Evolutionary conservation across 2,329 filamentous ascomycete species (phyloP).

Genomic region (Pseudogymnoascus sp.): DNA sequence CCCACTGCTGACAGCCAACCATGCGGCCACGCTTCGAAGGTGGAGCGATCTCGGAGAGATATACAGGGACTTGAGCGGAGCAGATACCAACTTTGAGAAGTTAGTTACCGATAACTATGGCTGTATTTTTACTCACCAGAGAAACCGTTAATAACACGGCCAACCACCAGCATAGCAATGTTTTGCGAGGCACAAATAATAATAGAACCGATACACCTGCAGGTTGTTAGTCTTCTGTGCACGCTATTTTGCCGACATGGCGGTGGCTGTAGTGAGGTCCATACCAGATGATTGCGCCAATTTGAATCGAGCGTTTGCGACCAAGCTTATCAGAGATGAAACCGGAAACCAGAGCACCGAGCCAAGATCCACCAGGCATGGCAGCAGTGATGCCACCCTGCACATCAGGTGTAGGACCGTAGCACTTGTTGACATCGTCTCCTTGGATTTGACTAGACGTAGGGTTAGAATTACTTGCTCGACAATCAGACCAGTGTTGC

Average conservation of each 20-base stretch:
- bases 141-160: constrained; percentile 54
- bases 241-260: constrained; percentile 9
- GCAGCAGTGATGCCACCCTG: constrained; percentile 61
- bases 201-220: constrained; percentile 50
- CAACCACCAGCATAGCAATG: constrained; percentile 45
- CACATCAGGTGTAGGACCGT: constrained; percentile 40
- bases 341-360: constrained; percentile 54
- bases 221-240: constrained; percentile 23
- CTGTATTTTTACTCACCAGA: constrained; percentile 24
- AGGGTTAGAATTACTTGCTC: constrained; percentile 40
- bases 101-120: not conserved
- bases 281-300: constrained; percentile 38
- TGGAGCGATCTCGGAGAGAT: constrained; percentile 58
- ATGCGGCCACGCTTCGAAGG: constrained; percentile 52
- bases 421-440: constrained; percentile 33
- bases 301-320: constrained; percentile 40
- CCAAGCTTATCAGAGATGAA: constrained; percentile 49
- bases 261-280: not conserved
- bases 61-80: constrained; percentile 60
- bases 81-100: constrained; percentile 48
- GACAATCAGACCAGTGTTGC: constrained; percentile 40
- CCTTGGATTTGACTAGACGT: constrained; percentile 35
- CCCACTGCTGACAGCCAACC: constrained; percentile 63
- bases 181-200: constrained; percentile 52
- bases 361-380: constrained; percentile 64